Evolutionary conservation across 2,329 filamentous ascomycete genomes (phyloP).

Genomic region (Akanthomyces uredinophilus): DNA sequence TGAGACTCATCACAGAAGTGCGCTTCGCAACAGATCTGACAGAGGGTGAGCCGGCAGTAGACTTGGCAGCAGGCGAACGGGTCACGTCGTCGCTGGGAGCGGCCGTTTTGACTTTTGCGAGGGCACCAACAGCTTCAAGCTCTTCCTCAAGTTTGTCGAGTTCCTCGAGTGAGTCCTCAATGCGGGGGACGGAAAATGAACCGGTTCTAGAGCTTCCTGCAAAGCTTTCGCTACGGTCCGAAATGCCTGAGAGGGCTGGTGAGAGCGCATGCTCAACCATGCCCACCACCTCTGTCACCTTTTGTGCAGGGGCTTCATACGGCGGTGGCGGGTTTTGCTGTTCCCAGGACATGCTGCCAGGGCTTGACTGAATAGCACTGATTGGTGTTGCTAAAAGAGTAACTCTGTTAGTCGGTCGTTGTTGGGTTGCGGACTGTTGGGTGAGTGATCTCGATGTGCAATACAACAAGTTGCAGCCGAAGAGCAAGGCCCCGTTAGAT

Average conservation of each 20-base stretch:
- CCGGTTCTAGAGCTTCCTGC: slow-evolving; percentile 27
- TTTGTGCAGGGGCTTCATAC: slow-evolving; percentile 23
- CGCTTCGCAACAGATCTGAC: slow-evolving; percentile 21
- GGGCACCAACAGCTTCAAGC: slow-evolving; percentile 47
- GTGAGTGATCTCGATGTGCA: slow-evolving; percentile 25
- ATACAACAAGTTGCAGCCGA: slow-evolving; percentile 50
- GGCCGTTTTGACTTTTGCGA: slow-evolving; percentile 31
- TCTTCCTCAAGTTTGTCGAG: slow-evolving; percentile 58
- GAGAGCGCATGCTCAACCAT: slow-evolving; percentile 30
- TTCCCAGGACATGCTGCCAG: slow-evolving; percentile 20
- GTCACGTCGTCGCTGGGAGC: slow-evolving; percentile 22
- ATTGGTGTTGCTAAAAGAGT: slow-evolving; percentile 42
- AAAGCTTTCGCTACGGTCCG: slow-evolving; percentile 31
- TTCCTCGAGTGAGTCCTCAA: slow-evolving; percentile 60
- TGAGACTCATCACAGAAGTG: slow-evolving; percentile 29
- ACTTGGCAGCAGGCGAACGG: slow-evolving; percentile 2
- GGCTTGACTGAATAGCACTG: not conserved
- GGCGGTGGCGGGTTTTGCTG: slow-evolving; percentile 22
- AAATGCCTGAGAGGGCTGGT: slow-evolving; percentile 27
- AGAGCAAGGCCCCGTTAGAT: slow-evolving; percentile 24
- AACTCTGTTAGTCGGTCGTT: slow-evolving; percentile 33
- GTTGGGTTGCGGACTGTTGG: slow-evolving; percentile 16
- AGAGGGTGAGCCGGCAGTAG: slow-evolving; percentile 18
- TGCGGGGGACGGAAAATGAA: slow-evolving; percentile 40
- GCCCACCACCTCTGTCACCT: slow-evolving; percentile 26